Evolutionary conservation across 352 stramenopile genomes (phyloP), one percentile per base, ranked within the genome.

Genomic region (Phytopythium boreale): DNA sequence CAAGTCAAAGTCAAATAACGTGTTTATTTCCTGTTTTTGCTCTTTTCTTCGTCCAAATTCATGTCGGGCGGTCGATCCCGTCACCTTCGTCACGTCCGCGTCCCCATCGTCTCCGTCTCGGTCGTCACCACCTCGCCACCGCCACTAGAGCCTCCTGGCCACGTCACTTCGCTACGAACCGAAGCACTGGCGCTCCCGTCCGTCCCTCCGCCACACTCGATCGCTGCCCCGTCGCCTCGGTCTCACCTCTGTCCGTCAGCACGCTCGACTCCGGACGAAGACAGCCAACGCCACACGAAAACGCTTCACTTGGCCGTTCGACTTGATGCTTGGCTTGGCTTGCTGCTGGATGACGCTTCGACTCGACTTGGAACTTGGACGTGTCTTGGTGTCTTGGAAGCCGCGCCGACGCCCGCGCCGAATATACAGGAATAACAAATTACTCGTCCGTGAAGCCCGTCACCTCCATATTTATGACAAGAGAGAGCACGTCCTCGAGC

Each of bases 401-500:
- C 29, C 29, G 29, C 31, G 51, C 51, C 19, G 51, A 43, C 19
- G 55, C n/a, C 55, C 34, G 34, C 31, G 52, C 27, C 24, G 53
- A 56, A 47, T 59, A 20, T 47, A 47, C 31, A 79, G 46, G 31
- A 71, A 76, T 49, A 60, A 65, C 52, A 63, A 74, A 60, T 78
- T 72, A 95, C 69, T 93, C 80, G 69, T 90, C 80, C 56, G 72
- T 92, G 67, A 99, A 99, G 60, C 97, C 96, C 41, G 93, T 98
- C 39, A 96, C 74, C 70, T 98, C 95, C 95, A 99, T 98, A 62
- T 97, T 93, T 59, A 99, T 94, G 44, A 98, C 93, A 64, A 98
- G 84, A 56, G 90, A 97, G 36, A 99, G 76, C 58, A 97, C 97
- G 63, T 98, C 89, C 59, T 98, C 82, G 26, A 99, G 72, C 66